phyloP scores from a whole-genome alignment of 2,329 filamentous ascomycete species.

The Aspergillus intermedius region DNA sequence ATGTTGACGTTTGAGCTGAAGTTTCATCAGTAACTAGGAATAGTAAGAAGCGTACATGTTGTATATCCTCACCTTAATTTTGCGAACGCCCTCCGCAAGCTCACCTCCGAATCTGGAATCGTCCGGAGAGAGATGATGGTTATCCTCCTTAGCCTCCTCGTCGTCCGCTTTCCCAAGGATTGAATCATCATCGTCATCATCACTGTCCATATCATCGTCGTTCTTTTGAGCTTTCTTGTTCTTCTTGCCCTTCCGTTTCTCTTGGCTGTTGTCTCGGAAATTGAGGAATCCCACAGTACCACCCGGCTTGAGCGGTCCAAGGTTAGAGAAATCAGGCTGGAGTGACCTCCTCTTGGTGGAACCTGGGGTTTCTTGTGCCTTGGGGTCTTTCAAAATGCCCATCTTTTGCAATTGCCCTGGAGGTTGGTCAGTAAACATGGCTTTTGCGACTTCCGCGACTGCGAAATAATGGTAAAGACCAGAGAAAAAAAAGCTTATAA shows the following conservation, averaged over 20 bases:
- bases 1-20: conserved; percentile 59
- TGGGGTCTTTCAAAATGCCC: conserved; percentile 70
- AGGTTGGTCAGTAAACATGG: conserved; percentile 1
- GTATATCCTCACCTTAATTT: conserved; percentile 53
- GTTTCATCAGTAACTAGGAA: conserved; percentile 7
- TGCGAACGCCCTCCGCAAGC: conserved; percentile 57
- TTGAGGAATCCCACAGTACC: conserved; percentile 85
- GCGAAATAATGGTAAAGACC: neutral
- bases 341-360: conserved; percentile 71
- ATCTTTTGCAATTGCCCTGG: conserved; percentile 92
- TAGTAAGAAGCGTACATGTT: neutral
- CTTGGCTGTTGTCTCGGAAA: conserved; percentile 65
- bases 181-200: conserved; percentile 60
- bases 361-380: conserved; percentile 53
- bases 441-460: neutral
- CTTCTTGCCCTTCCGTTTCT: conserved; percentile 54
- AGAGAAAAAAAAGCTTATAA: neutral
- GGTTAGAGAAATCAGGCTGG: conserved; percentile 75
- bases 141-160: conserved; percentile 44
- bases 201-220: conserved; percentile 66
- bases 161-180: conserved; percentile 61
- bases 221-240: conserved; percentile 47
- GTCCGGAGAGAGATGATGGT: conserved; percentile 50
- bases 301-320: conserved; percentile 77
- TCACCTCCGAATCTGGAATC: conserved; percentile 56